Base-by-base conservation (phyloP, 495 filamentous ascomycete species). In the Talaromyces wortmannii region DNA sequence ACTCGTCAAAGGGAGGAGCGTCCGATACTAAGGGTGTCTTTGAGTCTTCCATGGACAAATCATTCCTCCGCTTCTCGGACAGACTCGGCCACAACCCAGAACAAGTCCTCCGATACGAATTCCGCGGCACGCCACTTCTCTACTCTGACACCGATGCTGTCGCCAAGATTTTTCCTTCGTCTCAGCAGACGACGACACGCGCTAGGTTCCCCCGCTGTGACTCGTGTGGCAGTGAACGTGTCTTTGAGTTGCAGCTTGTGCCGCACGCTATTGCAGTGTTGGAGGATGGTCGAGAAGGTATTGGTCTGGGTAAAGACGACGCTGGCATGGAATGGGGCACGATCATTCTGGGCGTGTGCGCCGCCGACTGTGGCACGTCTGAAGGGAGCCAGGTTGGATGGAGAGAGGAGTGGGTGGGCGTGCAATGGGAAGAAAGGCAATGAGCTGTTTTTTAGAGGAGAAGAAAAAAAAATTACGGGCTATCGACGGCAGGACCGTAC, bases 271-370 rank as follows among this genome's bases (percentile, higher is more conserved):
- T 98, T 68, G 83, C 79, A 33, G 85, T 94, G 73, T 74, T 98
- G 43, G 94, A 98, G 73, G 85, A 79, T 6, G 90, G 90, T 15
- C 84, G 90, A 55, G 73, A 81, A 58, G 81, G 83, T 11, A 64
- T 96, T 52, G 73, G 72, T 0, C 63, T 77, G 43, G 73, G 72
- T 6, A 68, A 74, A 53, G 67, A 69, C 42, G 74, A 78, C 58
- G 90, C 92, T 42, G 94, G 95, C 0, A 97, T 99, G 94, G 94
- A 99, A 61, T 99, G 94, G 94, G 95, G 95, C 0, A 96, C 89
- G 12, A 78, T 99, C n/a, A 82, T 97, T 45, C 67, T 97, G n/a
- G 90, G 83, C 0, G 91, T 95, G 17, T 99, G 94, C 69, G 72
- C 68, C 45, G 74, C 66, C 61, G 84, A 92, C 63, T 95, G 90